phyloP scores from a whole-genome alignment of 805 yeast species.

The Clavispora vitiphila region DNA sequence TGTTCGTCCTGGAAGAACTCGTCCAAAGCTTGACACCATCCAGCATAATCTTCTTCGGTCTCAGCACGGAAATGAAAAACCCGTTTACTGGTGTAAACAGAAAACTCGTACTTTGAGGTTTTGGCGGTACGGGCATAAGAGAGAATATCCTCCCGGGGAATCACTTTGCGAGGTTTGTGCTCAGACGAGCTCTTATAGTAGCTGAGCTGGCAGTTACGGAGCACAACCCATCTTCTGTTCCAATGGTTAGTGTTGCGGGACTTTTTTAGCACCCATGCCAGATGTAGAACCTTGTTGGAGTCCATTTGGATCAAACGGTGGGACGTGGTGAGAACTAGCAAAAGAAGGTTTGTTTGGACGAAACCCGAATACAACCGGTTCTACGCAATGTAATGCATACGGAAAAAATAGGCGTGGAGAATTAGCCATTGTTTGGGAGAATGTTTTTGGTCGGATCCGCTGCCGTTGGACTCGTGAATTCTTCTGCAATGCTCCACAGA shows the following conservation, averaged over 20 bases:
- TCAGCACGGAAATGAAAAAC: conserved; percentile 17
- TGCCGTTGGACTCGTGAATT: no score
- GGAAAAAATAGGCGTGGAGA: no score
- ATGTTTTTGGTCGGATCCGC: no score
- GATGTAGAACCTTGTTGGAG: conserved; percentile 16
- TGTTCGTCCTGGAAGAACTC: conserved; percentile 3
- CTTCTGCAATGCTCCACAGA: no score
- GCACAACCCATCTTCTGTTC: conserved; percentile 37
- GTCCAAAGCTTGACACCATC: conserved; percentile 16
- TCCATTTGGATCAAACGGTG: neutral
- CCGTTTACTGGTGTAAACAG: conserved; percentile 20
- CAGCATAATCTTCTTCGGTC: conserved; percentile 4
- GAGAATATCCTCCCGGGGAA: conserved; percentile 18
- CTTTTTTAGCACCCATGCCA: conserved; percentile 28
- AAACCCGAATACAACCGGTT: neutral
- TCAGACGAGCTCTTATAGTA: conserved; percentile 37
- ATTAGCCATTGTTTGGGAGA: no score
- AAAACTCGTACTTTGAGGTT: conserved; percentile 15
- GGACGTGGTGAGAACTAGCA: neutral
- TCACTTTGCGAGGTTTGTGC: conserved; percentile 31
- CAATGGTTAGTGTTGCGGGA: conserved; percentile 30
- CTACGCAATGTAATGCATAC: neutral
- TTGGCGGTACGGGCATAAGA: conserved; percentile 17
- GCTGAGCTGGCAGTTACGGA: conserved; percentile 33
- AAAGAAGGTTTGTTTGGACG: no score